These are phyloP conservation scores for Exophiala calicioides DNA, from an alignment of 2,329 filamentous ascomycete species.

Conservation along the genomic window DNA sequence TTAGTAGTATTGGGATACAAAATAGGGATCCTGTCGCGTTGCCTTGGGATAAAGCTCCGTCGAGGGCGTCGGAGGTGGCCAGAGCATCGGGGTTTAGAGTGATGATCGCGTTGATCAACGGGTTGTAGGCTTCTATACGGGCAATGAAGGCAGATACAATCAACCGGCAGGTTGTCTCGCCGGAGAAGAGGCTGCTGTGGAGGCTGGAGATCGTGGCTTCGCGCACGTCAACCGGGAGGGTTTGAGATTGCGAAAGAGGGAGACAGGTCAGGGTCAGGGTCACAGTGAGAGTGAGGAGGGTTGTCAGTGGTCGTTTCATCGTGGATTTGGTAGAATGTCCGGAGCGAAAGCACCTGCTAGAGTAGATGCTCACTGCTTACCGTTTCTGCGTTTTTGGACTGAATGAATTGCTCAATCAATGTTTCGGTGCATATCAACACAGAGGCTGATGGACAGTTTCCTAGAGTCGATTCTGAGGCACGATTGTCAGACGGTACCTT, in stretches of 20 bases:
- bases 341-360: too few relatives aligned
- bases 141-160: conserved; percentile 58
- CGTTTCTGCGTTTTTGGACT: too few relatives aligned
- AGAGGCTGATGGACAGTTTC: too few relatives aligned
- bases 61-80: conserved; percentile 52
- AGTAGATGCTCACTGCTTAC: too few relatives aligned
- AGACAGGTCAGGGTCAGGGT: too few relatives aligned
- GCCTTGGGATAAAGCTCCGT: conserved; percentile 43
- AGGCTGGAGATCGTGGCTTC: conserved; percentile 62
- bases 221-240: conserved; percentile 49
- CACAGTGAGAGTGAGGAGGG: too few relatives aligned
- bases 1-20: conserved; percentile 63
- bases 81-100: conserved; percentile 54
- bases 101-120: conserved; percentile 59
- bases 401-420: too few relatives aligned
- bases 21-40: conserved; percentile 57
- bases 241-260: conserved; percentile 14
- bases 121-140: conserved; percentile 60
- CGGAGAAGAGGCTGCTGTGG: conserved; percentile 57
- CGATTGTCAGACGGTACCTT: too few relatives aligned
- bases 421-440: too few relatives aligned
- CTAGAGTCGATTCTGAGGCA: too few relatives aligned
- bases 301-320: too few relatives aligned
- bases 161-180: conserved; percentile 55
- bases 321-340: too few relatives aligned